Evolutionary conservation across 1,139 yeast genomes (phyloP), one percentile per base, ranked within the genome.

Genomic region (Meyerozyma elateridarum): DNA sequence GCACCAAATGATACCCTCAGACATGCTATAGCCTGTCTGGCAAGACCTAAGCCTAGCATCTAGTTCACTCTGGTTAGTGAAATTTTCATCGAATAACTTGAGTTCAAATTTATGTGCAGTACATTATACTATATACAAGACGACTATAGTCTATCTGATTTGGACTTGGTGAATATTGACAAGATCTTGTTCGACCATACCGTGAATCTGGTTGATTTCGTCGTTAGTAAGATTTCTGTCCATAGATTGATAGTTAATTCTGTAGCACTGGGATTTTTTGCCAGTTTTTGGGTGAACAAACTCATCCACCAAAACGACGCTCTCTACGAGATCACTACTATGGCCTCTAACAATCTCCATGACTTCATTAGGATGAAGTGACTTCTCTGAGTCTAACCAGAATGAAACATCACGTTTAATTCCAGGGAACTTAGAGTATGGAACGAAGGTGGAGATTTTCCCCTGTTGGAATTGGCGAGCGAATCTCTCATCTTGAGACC

Each of bases 171-270:
- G 82, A 34, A 56, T 61, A 3, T 62, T 51, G 14, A 64, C 62
- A 46, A 88, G 66, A 20, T 73, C 73, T 1, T 56, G 44, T 44
- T 84, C 76, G 13, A 88, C 85, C 30, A 63, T 54, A 6, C 70
- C 70, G 50, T 89, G 95, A 32, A 85, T 62, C 1, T 52, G 64
- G 51, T 88, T 88, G 38, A 89, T 72, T 53, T 88, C 96, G 1
- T 72, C 76, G 52, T 84, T 85, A 20, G 95, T 87, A 44, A 91
- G 67, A 39, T 82, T 83, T 50, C 96, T 73, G 49, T 91, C 97
- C 97, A 93, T 89, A 2, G 95, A 84, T 59, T 91, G 97, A 59
- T 88, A 91, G 52, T 83, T 82, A 36, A 91, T 74, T 48, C 98
- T 70, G 68, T 85, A 91, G 59, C 96, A 88, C 49, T 85, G 84